phyloP scores from a whole-genome alignment of 106 monocot genomes.

The Xerophyta viscosa region DNA sequence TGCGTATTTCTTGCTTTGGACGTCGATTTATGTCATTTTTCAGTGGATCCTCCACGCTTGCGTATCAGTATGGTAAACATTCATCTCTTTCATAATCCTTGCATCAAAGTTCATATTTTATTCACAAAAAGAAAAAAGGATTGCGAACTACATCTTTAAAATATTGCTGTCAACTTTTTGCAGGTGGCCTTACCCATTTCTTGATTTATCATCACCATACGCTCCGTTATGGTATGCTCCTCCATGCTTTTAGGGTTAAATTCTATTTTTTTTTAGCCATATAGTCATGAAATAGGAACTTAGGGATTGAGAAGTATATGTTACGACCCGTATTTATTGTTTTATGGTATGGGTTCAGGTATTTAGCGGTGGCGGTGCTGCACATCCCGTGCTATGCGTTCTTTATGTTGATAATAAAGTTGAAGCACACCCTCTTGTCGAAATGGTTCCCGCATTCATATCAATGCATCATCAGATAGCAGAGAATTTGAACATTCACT shows the following conservation, averaged over 20 bases:
- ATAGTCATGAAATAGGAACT: too few relatives aligned
- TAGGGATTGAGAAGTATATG: too few relatives aligned
- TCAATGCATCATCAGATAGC: neutral
- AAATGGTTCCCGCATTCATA: constrained; percentile 49
- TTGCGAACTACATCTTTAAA: too few relatives aligned
- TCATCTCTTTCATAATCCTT: neutral
- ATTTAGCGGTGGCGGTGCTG: constrained; percentile 39
- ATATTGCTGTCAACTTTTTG: neutral
- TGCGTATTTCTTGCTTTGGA: constrained; percentile 75
- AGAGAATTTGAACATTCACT: too few relatives aligned
- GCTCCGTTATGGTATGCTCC: constrained; percentile 61
- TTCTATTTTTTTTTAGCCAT: too few relatives aligned
- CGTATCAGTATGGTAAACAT: constrained; percentile 43
- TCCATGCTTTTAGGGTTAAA: neutral
- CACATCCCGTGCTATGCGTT: constrained; percentile 57
- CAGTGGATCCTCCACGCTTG: constrained; percentile 77
- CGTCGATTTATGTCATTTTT: constrained; percentile 55
- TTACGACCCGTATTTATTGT: too few relatives aligned
- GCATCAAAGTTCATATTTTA: neutral
- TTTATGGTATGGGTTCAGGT: constrained; percentile 16
- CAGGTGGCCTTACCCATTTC: constrained; percentile 95
- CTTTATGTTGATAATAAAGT: constrained; percentile 35
- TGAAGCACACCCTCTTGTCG: constrained; percentile 38
- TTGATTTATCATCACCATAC: constrained; percentile 49
- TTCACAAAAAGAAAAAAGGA: neutral